Evolutionary conservation across 345 rosid species (phyloP), one percentile per base, ranked within the genome.

Genomic region (Crucihimalaya himalaica): DNA sequence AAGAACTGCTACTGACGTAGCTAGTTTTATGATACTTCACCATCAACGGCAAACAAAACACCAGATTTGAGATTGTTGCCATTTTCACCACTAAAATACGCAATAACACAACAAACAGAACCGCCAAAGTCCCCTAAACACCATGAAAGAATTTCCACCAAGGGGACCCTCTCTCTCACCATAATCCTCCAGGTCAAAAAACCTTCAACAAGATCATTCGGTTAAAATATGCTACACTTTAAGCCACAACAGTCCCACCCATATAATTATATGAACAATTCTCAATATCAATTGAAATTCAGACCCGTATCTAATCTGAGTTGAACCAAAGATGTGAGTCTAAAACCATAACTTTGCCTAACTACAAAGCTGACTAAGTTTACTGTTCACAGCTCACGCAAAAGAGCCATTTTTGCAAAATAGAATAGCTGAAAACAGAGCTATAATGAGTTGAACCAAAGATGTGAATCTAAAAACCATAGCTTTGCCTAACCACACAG

Each of bases 141-240:
- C 31, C 45, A 60, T 53, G 70, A 27, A 52, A 67, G 78, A 67
- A 60, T 72, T 72, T 62, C 74, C 78, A 85, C 85, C 95, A 86
- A 84, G 87, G 91, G 83, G 83, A 86, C 83, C 87, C 85, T 79
- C 90, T 83, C 91, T 79, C 90, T 82, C 91, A 91, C 95, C 90
- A 89, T 73, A 82, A 94, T 82, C 86, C 91, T 81, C 89, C 95
- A 86, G 89, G 87, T 84, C 77, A 87, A 85, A 83, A 90, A 91
- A 88, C 95, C 92, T 91, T 91, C 95, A 91, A 88, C 86, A 88
- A 88, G 92, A 91, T 91, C 86, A 88, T 90, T 80, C 87, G 80
- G 92, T 91, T 84, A 87, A 85, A 81, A 82, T 78, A 81, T 66
- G 70, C 79, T 65, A 71, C 20, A 71, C 68, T 71, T 65, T 47